Evolutionary conservation across 306 rosid species (phyloP), one percentile per base, ranked within the genome.

Genomic region (Malus sylvestris): DNA sequence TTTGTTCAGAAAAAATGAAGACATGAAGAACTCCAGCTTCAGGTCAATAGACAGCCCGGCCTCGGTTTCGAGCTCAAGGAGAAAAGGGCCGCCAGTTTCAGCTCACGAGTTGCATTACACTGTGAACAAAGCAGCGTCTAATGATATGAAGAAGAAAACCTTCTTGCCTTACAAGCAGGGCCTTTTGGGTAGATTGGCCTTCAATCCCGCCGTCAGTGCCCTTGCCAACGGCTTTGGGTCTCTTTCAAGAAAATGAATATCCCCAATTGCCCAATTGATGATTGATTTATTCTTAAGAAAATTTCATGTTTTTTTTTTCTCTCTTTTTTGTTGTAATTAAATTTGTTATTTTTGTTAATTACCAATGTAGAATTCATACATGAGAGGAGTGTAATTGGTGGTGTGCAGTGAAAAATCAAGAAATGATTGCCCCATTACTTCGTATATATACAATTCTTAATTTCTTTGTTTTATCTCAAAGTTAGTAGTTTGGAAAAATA

Each of bases 161-260:
- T 95, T 81, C 81, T 84, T 95, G 88, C 99, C 99, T 2, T 95
- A 90, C 86, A 92, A 89, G 80, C 97, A 86, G 61, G 97, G 97
- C 25, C 88, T 95, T 77, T 52, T 95, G 82, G 98, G 97, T 4
- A 83, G 87, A 65, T 77, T 89, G 49, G 86, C 96, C 33, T 81
- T 84, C 78, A 83, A 83, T 81, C 89, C 89, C 8, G 83, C 87
- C 3, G 67, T 73, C 25, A 80, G 77, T 70, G 82, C 90, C 22
- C 78, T 84, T 5, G 72, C 85, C 45, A 84, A 78, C 75, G 89
- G 95, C 67, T 86, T 87, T 67, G 90, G 95, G 32, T 76, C 78
- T 72, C 76, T 78, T 44, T 60, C 83, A 10, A 81, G 77, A 61
- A 80, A 81, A 66, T 83, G 68, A 77, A 38, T 63, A 60, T 67